These are phyloP conservation scores for Poa annua DNA, from an alignment of 176 grass and related monocot genomes.

Conservation along the genomic window DNA sequence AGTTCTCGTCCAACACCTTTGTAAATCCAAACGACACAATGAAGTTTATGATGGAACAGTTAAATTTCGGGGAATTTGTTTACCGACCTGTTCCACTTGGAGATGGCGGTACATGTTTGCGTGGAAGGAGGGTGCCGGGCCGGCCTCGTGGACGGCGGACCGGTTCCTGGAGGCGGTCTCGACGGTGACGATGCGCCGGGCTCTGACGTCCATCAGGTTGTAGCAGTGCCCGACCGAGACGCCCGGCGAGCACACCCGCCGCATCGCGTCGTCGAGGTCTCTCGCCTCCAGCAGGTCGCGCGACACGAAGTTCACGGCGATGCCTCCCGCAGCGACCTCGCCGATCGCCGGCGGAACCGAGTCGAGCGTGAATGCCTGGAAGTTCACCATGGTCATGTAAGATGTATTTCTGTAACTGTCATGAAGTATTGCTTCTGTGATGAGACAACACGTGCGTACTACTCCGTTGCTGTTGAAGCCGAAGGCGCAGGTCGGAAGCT, in stretches of 20 bases:
- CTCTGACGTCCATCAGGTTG: conserved; percentile 73
- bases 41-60: background rate
- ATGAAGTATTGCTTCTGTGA: background rate
- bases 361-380: conserved; percentile 80
- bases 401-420: background rate
- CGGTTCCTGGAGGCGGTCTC: conserved; percentile 71
- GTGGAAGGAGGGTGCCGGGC: conserved; percentile 68
- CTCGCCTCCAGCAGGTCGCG: conserved; percentile 70
- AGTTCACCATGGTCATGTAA: background rate
- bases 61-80: background rate
- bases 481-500: conserved; percentile 90
- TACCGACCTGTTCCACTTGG: conserved; percentile 68
- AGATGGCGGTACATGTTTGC: conserved; percentile 87
- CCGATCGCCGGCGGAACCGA: conserved; percentile 66
- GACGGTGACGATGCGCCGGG: conserved; percentile 70
- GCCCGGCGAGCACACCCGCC: conserved; percentile 57
- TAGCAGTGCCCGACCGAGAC: conserved; percentile 81
- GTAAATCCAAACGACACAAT: background rate
- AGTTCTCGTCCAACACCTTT: conserved; percentile 79
- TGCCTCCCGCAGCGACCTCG: conserved; percentile 62
- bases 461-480: conserved; percentile 88
- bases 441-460: conserved; percentile 12
- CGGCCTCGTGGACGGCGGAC: conserved; percentile 56
- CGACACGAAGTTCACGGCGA: conserved; percentile 70
- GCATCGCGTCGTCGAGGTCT: conserved; percentile 59